phyloP scores from a whole-genome alignment of 768 basidiomycete genomes.

The Agaricus subrufescens region DNA sequence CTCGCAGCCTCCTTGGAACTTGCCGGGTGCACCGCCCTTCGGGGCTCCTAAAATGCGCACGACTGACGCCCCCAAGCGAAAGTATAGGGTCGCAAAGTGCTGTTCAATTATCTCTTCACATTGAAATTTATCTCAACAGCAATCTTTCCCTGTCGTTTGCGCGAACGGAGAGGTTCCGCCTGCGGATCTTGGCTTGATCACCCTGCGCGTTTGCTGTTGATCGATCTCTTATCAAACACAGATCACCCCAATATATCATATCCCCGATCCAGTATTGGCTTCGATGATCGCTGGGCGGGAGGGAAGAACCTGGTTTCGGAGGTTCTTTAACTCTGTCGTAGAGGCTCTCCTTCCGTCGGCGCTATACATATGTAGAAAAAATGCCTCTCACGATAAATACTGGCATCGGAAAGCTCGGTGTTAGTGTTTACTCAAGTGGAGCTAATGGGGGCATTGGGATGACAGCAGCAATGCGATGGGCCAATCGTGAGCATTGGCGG shows the following conservation, averaged over 20 bases:
- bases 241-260: neutral
- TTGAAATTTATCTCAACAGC: too few species aligned
- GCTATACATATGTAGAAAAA: neutral
- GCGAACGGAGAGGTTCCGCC: too few species aligned
- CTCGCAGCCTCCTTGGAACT: neutral
- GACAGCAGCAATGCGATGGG: too few species aligned
- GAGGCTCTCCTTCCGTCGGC: neutral
- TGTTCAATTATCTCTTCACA: neutral
- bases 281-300: neutral
- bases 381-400: neutral
- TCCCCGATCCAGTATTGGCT: neutral
- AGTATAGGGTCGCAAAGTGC: too few species aligned
- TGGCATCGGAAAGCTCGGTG: too few species aligned
- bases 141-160: too few species aligned
- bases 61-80: too few species aligned
- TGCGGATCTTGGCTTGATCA: conserved; percentile 2
- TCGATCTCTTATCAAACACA: neutral
- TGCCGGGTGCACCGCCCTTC: too few species aligned
- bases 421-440: neutral
- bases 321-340: neutral
- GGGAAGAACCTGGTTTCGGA: neutral
- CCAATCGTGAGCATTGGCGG: too few species aligned
- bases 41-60: too few species aligned
- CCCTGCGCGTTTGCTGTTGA: neutral
- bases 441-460: too few species aligned